These are phyloP conservation scores for Penicillium verhagenii DNA, from an alignment of 495 filamentous ascomycete species.

Conservation along the genomic window DNA sequence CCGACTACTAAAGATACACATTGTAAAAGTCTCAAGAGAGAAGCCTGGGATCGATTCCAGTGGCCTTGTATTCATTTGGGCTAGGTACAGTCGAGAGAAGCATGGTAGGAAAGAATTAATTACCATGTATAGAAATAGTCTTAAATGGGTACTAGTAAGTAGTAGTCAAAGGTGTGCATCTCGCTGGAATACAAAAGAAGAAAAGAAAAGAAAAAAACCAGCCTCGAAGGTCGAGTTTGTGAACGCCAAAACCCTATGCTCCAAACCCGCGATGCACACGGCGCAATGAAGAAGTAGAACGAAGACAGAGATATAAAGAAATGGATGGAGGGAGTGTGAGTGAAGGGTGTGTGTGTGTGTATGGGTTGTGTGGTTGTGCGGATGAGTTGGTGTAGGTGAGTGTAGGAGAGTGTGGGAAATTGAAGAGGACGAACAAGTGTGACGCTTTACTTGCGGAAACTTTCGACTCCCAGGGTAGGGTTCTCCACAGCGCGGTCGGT, in stretches of 20 bases:
- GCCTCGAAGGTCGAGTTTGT: conserved; percentile 9
- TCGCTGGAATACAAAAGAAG: conserved; percentile 16
- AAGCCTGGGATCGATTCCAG: too few relatives aligned
- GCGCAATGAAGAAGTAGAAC: conserved; percentile 10
- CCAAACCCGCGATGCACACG: conserved; percentile 26
- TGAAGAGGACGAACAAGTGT: neutral
- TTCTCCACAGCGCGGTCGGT: conserved; percentile 77
- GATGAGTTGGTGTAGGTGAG: neutral
- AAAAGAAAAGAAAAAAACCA: conserved; percentile 10
- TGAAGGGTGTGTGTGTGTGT: too few relatives aligned
- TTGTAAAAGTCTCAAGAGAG: too few relatives aligned
- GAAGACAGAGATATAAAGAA: neutral
- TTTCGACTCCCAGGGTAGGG: conserved; percentile 81
- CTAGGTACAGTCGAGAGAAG: neutral
- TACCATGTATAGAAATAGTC: neutral
- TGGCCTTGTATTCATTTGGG: too few relatives aligned
- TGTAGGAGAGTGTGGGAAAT: conserved; percentile 1
- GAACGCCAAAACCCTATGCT: conserved; percentile 30
- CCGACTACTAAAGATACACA: too few relatives aligned
- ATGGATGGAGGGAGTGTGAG: neutral
- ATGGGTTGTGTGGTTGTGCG: neutral
- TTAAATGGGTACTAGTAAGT: neutral
- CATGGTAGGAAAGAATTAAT: neutral
- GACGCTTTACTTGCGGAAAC: conserved; percentile 58
- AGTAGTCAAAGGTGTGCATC: neutral